These are phyloP conservation scores for Hanseniaspora guilliermondii DNA, from an alignment of 805 yeast species.

Conservation along the genomic window DNA sequence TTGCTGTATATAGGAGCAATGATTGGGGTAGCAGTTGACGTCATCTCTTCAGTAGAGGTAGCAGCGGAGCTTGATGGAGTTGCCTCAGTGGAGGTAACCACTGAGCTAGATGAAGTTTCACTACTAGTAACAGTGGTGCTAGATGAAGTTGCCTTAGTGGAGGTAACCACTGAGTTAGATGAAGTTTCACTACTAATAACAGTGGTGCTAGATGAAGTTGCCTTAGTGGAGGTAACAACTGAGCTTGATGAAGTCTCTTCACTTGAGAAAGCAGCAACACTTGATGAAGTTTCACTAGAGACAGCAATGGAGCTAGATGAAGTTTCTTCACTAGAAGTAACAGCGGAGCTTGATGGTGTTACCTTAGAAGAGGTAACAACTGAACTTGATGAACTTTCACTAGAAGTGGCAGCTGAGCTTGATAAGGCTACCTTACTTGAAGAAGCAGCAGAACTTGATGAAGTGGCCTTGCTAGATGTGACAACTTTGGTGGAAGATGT, in stretches of 20 bases:
- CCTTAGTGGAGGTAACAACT: background rate
- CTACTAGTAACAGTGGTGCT: background rate
- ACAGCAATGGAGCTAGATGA: background rate
- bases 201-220: background rate
- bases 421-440: background rate
- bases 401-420: background rate
- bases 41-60: background rate
- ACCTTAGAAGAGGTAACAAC: background rate
- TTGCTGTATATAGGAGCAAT: background rate
- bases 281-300: background rate
- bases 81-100: background rate
- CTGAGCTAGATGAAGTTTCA: background rate
- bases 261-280: background rate
- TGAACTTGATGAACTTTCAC: background rate
- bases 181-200: background rate
- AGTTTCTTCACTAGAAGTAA: background rate
- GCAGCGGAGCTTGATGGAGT: slow-evolving; percentile 1
- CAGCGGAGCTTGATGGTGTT: slow-evolving; percentile 1
- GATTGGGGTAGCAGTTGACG: no score
- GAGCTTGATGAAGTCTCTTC: no score
- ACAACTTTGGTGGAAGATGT: background rate
- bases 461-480: background rate
- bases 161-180: background rate
- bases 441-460: background rate
- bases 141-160: background rate